Percentiles rank a stretch among this genome's conserved stretches.
Evolutionary conservation across 2,329 filamentous ascomycete genomes (phyloP).

Genomic region (Oidium heveae): DNA sequence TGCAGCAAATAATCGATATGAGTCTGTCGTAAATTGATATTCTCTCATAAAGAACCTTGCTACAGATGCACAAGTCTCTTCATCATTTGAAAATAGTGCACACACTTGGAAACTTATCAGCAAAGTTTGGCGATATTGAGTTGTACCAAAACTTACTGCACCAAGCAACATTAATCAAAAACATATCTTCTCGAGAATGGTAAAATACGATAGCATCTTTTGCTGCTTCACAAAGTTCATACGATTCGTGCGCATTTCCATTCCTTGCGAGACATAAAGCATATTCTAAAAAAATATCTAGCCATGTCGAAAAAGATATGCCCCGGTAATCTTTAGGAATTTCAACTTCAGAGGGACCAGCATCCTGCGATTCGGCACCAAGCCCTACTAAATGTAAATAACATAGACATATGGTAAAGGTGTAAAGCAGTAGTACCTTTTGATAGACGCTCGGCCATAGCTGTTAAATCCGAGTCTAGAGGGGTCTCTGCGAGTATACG

Average conservation of each 20-base stretch:
- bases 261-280: conserved; percentile 48
- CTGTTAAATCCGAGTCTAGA: conserved; percentile 9
- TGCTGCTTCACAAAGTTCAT: conserved; percentile 55
- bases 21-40: conserved; percentile 54
- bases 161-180: conserved; percentile 54
- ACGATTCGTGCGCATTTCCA: conserved; percentile 45
- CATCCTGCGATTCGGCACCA: conserved; percentile 6
- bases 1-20: conserved; percentile 59
- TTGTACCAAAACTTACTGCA: conserved; percentile 26
- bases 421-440: conserved; percentile 6
- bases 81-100: conserved; percentile 56
- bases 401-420: background rate
- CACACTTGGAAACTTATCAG: conserved; percentile 29
- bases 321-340: conserved; percentile 32
- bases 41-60: conserved; percentile 68
- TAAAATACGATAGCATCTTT: conserved; percentile 64
- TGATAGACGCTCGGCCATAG: conserved; percentile 11
- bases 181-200: conserved; percentile 38
- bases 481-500: conserved; percentile 8
- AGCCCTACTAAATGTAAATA: conserved; percentile 8
- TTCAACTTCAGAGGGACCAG: conserved; percentile 2
- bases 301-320: conserved; percentile 62
- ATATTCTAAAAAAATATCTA: conserved; percentile 75
- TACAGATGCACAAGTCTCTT: conserved; percentile 45
- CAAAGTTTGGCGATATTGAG: background rate